Evolutionary conservation across 2,329 filamentous ascomycete species (phyloP).

Genomic region (Septoria linicola): DNA sequence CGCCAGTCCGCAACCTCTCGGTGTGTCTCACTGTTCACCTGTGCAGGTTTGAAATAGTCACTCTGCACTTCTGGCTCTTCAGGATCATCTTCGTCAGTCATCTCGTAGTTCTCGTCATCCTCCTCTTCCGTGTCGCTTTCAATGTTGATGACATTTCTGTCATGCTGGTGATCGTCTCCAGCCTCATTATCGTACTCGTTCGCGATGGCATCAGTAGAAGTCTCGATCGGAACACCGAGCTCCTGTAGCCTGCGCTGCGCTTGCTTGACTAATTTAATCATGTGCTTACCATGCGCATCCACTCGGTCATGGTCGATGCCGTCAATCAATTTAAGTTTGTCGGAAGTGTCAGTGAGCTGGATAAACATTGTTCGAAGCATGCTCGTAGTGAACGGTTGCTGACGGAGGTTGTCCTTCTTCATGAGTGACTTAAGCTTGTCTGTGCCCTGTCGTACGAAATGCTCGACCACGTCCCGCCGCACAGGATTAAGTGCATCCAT

Average conservation of each 20-base stretch:
- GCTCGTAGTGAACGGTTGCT: conserved; percentile 64
- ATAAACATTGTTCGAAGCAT: conserved; percentile 73
- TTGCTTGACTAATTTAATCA: conserved; percentile 59
- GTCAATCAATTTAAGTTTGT: conserved; percentile 63
- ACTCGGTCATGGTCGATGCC: conserved; percentile 65
- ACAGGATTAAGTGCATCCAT: conserved; percentile 57
- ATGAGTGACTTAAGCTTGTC: conserved; percentile 61
- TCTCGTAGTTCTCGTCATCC: conserved; percentile 9
- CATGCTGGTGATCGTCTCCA: conserved; percentile 48
- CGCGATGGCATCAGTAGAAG: conserved; percentile 3
- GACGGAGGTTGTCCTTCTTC: conserved; percentile 57
- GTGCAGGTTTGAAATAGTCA: conserved; percentile 1
- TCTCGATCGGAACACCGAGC: conserved; percentile 43
- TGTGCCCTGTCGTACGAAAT: conserved; percentile 65
- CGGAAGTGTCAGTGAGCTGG: conserved; percentile 60
- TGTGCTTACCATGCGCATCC: conserved; percentile 57
- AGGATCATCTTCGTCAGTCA: conserved; percentile 25
- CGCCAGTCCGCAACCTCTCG: conserved; percentile 14
- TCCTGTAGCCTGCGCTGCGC: conserved; percentile 36
- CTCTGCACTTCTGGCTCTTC: conserved; percentile 36
- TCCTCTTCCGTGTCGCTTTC: conserved; percentile 18
- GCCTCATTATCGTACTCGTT: conserved; percentile 44
- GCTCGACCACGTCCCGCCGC: conserved; percentile 62
- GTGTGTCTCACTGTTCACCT: too few relatives aligned
- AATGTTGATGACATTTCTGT: conserved; percentile 44